These are phyloP conservation scores for Rhodotorula graminis DNA, from an alignment of 768 basidiomycete genomes.

Conservation along the genomic window DNA sequence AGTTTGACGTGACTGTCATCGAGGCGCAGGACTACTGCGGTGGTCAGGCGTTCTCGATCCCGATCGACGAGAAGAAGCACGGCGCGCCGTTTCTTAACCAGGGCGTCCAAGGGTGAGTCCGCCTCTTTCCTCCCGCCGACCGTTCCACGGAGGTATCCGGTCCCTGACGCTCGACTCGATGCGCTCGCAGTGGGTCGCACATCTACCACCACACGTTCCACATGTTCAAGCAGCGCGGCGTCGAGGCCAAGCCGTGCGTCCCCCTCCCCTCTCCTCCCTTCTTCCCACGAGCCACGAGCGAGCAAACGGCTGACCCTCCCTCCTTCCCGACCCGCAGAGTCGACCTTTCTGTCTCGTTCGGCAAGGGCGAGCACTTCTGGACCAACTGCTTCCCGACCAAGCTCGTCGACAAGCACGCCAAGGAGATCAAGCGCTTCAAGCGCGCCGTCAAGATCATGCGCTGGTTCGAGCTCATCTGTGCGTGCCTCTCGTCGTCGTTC, in stretches of 20 bases:
- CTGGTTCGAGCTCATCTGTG: slow-evolving; percentile 47
- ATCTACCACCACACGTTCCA: slow-evolving; percentile 51
- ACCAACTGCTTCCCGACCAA: slow-evolving; percentile 52
- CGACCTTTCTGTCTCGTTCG: slow-evolving; percentile 52
- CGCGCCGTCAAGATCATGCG: slow-evolving; percentile 48
- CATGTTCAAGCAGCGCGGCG: slow-evolving; percentile 47
- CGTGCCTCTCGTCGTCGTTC: neutral
- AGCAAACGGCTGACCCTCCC: neutral
- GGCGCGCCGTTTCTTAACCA: slow-evolving; percentile 51
- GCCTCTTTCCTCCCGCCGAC: neutral
- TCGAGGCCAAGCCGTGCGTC: slow-evolving; percentile 44
- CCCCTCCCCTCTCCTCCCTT: neutral
- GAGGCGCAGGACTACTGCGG: slow-evolving; percentile 48
- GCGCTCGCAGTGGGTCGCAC: slow-evolving; percentile 14
- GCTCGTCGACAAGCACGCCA: slow-evolving; percentile 47
- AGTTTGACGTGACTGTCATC: slow-evolving; percentile 46
- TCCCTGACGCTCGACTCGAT: too few species aligned
- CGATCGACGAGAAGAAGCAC: slow-evolving; percentile 47
- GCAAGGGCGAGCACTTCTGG: slow-evolving; percentile 52
- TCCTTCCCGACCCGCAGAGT: slow-evolving; percentile 40
- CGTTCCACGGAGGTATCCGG: too few species aligned
- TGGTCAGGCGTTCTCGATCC: slow-evolving; percentile 51
- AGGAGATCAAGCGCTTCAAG: slow-evolving; percentile 50
- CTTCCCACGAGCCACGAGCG: neutral
- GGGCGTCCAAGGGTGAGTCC: slow-evolving; percentile 48